Base-by-base conservation (phyloP, 169 alveolate species). In the Plasmodium blacklocki region DNA sequence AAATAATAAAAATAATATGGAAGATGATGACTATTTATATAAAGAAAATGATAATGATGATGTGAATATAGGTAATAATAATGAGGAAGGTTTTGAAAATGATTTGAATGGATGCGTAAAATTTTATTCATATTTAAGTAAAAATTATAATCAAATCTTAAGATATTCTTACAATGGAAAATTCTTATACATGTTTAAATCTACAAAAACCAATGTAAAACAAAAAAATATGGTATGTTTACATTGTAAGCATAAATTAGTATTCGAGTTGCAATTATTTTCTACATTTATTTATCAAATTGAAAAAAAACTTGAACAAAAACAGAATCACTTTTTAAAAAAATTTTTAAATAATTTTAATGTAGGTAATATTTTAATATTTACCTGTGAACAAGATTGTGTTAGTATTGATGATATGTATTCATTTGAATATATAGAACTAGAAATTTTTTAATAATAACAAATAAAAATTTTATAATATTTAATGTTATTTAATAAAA, bases 81-180 rank as follows among this genome's bases (percentile, higher is more conserved):
- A 68, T 12, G 72, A 54, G 39, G 90, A 80, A 80, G 12, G 50
- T 26, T 80, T 80, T 45, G 90, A 80, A 67, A 80, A 80, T 67
- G 90, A 80, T 80, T 80, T 80, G 18, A 80, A 80, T 72, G 90
- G 90, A n/a, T 80, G 83, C 49, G 83, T 80, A 54, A 80, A 80
- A 68, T 68, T 80, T 68, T 80, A 68, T 68, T 80, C 90, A 7
- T 67, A 67, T 32, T 70, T 80, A 68, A 80, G 90, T 58, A 80
- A 80, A 80, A 80, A 80, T 62, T 80, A 80, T 72, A 80, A 58
- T 54, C 90, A 80, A 80, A 80, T 80, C 39, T 56, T 80, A 80
- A 80, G 90, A 73, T 80, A 80, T 67, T 80, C 85, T 19, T 80
- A 80, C 62, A 80, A 80, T 29, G 90, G 90, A 6, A 80, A 80